Conservation (phyloP, 2,329 filamentous ascomycete genomes). For the Penicillium sp. region DNA sequence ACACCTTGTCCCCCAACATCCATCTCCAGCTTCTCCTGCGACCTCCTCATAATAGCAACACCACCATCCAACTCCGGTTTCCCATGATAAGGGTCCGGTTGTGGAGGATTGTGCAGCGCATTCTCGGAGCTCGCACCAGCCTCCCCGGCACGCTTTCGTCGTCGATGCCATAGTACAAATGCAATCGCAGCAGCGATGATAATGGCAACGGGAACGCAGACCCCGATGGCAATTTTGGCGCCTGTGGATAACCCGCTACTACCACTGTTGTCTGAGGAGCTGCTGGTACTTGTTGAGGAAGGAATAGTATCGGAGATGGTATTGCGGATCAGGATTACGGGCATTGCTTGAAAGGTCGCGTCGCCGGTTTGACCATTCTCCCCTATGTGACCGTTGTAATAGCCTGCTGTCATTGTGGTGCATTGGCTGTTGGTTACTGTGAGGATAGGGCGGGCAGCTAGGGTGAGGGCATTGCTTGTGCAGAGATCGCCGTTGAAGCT, state of each 20-base stretch:
- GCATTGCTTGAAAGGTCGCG: constrained; percentile 8
- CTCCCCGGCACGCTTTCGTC: not conserved
- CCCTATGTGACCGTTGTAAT: constrained; percentile 6
- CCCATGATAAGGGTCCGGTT: not conserved
- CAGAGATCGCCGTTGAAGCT: constrained; percentile 4
- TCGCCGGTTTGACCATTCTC: not conserved
- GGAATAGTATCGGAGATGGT: not conserved
- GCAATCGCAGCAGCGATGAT: constrained; percentile 13
- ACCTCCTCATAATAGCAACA: not conserved
- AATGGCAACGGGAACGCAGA: constrained; percentile 20
- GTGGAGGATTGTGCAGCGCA: not conserved
- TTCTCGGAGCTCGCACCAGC: not conserved
- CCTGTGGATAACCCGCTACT: constrained; percentile 24
- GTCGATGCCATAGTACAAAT: constrained; percentile 18
- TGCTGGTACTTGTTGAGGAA: not conserved
- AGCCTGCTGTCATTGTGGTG: constrained; percentile 1
- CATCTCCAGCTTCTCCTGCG: constrained; percentile 2
- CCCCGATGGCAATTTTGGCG: constrained; percentile 28
- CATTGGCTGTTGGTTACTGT: not conserved
- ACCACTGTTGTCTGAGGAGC: not conserved
- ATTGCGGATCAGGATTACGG: constrained; percentile 10
- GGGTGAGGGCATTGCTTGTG: not conserved
- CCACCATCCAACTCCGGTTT: constrained; percentile 12
- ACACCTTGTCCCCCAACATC: not conserved
- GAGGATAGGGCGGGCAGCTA: not conserved